A percentile compares a stretch with the other conserved stretches of the same genome.
Conservation (phyloP, 2,329 filamentous ascomycete genomes). For the Curvularia sp. region DNA sequence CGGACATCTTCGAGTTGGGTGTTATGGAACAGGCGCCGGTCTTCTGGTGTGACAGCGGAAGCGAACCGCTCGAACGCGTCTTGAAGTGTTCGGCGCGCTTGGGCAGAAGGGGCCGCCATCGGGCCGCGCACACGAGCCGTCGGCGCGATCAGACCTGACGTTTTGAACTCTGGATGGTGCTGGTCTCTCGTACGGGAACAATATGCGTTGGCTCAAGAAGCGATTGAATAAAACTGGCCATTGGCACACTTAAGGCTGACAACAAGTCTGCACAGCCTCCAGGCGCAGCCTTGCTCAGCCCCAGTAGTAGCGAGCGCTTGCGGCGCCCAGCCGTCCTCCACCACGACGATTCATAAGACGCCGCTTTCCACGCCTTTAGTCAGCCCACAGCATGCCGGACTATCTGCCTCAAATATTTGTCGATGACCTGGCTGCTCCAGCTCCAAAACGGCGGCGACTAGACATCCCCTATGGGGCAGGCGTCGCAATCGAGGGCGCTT, state of each 20-base stretch:
- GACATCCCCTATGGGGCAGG: not conserved
- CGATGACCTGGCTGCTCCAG: slow-evolving; percentile 2
- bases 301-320: not conserved
- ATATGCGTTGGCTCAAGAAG: not conserved
- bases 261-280: not conserved
- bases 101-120: slow-evolving; percentile 10
- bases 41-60: slow-evolving; percentile 13
- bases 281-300: not conserved
- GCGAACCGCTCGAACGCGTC: slow-evolving; percentile 24
- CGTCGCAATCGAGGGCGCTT: not conserved
- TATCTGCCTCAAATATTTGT: not conserved
- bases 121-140: not conserved
- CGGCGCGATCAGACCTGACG: not conserved
- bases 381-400: not conserved
- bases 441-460: slow-evolving; percentile 2
- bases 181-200: not conserved
- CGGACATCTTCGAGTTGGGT: slow-evolving; percentile 51
- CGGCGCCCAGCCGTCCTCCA: not conserved
- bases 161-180: not conserved
- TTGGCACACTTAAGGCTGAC: not conserved
- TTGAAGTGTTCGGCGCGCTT: slow-evolving; percentile 17
- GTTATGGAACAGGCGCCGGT: slow-evolving; percentile 13
- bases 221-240: not conserved
- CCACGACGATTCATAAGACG: not conserved
- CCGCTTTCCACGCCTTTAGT: not conserved